These are phyloP conservation scores for Aspergillus japonicus DNA, from an alignment of 2,329 filamentous ascomycete species.

Conservation along the genomic window DNA sequence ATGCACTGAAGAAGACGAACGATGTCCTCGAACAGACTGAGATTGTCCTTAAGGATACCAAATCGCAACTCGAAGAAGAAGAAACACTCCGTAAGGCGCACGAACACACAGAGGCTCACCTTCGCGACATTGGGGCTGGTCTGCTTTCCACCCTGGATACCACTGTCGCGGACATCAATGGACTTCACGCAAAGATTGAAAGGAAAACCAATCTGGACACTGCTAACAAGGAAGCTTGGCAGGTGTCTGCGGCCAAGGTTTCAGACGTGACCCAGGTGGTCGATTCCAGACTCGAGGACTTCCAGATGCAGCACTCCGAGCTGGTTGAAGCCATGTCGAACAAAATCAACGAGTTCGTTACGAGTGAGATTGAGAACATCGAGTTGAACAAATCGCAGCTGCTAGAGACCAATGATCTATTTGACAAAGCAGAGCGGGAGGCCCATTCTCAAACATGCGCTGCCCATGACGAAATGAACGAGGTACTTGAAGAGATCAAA, in stretches of 20 bases:
- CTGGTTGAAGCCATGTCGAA: conserved; percentile 66
- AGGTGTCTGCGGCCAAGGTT: conserved; percentile 71
- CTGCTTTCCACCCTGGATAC: conserved; percentile 74
- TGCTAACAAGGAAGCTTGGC: conserved; percentile 77
- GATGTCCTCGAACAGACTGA: conserved; percentile 84
- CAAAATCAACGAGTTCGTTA: conserved; percentile 75
- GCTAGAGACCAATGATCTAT: conserved; percentile 65
- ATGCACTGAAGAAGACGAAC: conserved; percentile 74
- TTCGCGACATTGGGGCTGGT: conserved; percentile 69
- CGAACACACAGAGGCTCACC: conserved; percentile 75
- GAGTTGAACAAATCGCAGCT: conserved; percentile 69
- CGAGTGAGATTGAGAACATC: conserved; percentile 70
- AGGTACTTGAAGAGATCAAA: conserved; percentile 89
- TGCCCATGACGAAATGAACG: conserved; percentile 82
- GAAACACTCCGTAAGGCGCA: conserved; percentile 77
- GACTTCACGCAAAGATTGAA: conserved; percentile 80
- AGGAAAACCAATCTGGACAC: conserved; percentile 81
- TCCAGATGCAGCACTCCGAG: conserved; percentile 69
- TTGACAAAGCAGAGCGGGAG: conserved; percentile 66
- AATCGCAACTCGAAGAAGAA: conserved; percentile 75
- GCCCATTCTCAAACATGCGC: conserved; percentile 52
- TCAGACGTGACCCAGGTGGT: conserved; percentile 73
- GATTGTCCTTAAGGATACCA: conserved; percentile 73
- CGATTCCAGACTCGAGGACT: conserved; percentile 70
- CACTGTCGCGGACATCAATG: conserved; percentile 77